Conservation (phyloP, 1,284 basidiomycete genomes). For the Polyporus tsugae region DNA sequence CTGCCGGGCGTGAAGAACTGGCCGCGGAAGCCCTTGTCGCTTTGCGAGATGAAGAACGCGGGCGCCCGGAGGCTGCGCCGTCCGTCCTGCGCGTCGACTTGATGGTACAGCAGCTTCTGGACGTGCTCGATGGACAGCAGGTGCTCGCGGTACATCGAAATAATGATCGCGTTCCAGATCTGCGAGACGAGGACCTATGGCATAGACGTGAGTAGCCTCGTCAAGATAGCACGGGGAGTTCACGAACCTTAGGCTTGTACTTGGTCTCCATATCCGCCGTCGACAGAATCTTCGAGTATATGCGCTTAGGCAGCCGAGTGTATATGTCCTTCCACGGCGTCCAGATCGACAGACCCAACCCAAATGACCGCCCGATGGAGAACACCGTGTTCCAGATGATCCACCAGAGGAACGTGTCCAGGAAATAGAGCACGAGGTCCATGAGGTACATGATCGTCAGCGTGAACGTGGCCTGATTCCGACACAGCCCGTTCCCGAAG, state of each 20-base stretch:
- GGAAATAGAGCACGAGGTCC: slow-evolving; percentile 94
- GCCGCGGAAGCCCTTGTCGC: slow-evolving; percentile 83
- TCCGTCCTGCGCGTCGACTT: slow-evolving; percentile 88
- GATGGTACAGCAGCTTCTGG: slow-evolving; percentile 93
- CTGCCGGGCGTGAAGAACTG: slow-evolving; percentile 94
- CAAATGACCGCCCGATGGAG: slow-evolving; percentile 90
- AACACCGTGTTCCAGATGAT: slow-evolving; percentile 98
- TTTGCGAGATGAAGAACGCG: slow-evolving; percentile 94
- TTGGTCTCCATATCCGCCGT: slow-evolving; percentile 94
- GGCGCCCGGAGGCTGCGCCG: slow-evolving; percentile 91
- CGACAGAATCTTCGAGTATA: slow-evolving; percentile 92
- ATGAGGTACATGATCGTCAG: slow-evolving; percentile 96
- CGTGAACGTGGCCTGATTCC: slow-evolving; percentile 91
- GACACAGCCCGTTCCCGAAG: slow-evolving; percentile 84
- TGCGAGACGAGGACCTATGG: slow-evolving; percentile 92
- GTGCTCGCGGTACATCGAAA: slow-evolving; percentile 99
- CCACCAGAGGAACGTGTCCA: slow-evolving; percentile 98
- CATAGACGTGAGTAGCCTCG: not conserved
- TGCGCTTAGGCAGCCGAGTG: slow-evolving; percentile 91
- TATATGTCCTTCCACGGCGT: slow-evolving; percentile 98
- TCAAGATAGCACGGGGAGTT: not conserved
- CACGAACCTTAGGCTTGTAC: slow-evolving; percentile 92
- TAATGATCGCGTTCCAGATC: slow-evolving; percentile 98
- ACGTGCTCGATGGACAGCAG: slow-evolving; percentile 96
- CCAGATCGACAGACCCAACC: slow-evolving; percentile 93